Conservation (phyloP, 2,329 filamentous ascomycete genomes). For the Botrytis galanthina region DNA sequence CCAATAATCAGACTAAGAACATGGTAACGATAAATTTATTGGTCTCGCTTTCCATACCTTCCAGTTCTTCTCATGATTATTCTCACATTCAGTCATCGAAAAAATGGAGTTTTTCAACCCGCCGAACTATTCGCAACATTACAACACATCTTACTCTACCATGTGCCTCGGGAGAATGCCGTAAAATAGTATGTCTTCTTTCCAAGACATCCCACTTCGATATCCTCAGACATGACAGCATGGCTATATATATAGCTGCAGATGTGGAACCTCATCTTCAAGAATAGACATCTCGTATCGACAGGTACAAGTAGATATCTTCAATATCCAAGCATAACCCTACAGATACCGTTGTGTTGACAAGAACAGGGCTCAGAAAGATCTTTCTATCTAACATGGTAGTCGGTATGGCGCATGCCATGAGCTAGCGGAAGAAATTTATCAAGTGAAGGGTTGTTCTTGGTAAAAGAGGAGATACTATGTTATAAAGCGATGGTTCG, state of each 20-base stretch:
- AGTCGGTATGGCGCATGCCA: neutral
- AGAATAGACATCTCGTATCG: conserved; percentile 35
- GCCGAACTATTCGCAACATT: neutral
- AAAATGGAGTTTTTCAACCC: neutral
- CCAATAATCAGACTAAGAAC: no score
- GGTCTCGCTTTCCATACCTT: neutral
- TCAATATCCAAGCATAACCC: conserved; percentile 36
- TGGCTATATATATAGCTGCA: conserved; percentile 22
- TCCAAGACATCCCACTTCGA: conserved; percentile 24
- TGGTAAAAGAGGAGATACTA: no score
- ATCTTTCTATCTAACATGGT: neutral
- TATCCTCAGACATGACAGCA: conserved; percentile 25
- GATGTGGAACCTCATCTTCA: conserved; percentile 35
- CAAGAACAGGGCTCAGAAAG: neutral
- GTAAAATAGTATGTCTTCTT: neutral
- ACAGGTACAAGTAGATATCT: conserved; percentile 28
- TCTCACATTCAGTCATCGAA: neutral
- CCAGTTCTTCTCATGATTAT: neutral
- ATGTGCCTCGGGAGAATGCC: neutral
- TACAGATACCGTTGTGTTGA: conserved; percentile 39
- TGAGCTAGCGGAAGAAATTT: neutral
- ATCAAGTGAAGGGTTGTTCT: neutral
- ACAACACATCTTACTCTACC: no score
- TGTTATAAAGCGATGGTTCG: neutral
- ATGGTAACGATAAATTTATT: no score